Conservation (phyloP, 495 filamentous ascomycete species). For the Penicillium subrubescens region DNA sequence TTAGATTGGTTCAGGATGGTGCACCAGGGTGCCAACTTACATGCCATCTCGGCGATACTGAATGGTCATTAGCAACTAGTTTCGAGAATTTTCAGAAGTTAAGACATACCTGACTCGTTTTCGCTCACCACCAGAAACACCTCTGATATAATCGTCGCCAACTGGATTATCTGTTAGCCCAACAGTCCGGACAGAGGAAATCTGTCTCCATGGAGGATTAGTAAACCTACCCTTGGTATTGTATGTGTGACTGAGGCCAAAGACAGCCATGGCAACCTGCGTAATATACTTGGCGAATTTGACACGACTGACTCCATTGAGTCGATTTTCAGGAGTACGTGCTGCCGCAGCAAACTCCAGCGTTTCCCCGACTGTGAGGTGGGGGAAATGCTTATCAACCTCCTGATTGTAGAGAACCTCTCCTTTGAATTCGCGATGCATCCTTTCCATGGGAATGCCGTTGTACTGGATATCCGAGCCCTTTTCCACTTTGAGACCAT, state of each 20-base stretch:
- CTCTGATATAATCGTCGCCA: conserved; percentile 55
- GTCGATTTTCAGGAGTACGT: conserved; percentile 48
- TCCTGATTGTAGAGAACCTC: conserved; percentile 67
- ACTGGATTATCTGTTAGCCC: conserved; percentile 17
- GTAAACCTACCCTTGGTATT: conserved; percentile 48
- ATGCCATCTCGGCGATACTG: conserved; percentile 62
- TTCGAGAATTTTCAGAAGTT: background rate
- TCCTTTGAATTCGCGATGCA: conserved; percentile 62
- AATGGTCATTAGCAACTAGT: conserved; percentile 5
- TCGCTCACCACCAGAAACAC: conserved; percentile 81
- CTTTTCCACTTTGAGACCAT: conserved; percentile 44
- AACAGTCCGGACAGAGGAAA: background rate
- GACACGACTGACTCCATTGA: conserved; percentile 43
- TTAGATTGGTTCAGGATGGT: background rate
- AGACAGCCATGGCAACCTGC: conserved; percentile 62
- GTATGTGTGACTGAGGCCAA: conserved; percentile 62
- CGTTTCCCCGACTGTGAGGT: conserved; percentile 68
- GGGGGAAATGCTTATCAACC: conserved; percentile 67
- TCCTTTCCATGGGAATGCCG: conserved; percentile 52
- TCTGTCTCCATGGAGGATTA: background rate
- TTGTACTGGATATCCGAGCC: conserved; percentile 54
- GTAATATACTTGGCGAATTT: conserved; percentile 50
- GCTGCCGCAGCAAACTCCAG: conserved; percentile 63
- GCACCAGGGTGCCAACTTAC: conserved; percentile 22
- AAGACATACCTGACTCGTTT: conserved; percentile 57